phyloP scores from a whole-genome alignment of 2,329 filamentous ascomycete species.

The Scedosporium aurantiacum region DNA sequence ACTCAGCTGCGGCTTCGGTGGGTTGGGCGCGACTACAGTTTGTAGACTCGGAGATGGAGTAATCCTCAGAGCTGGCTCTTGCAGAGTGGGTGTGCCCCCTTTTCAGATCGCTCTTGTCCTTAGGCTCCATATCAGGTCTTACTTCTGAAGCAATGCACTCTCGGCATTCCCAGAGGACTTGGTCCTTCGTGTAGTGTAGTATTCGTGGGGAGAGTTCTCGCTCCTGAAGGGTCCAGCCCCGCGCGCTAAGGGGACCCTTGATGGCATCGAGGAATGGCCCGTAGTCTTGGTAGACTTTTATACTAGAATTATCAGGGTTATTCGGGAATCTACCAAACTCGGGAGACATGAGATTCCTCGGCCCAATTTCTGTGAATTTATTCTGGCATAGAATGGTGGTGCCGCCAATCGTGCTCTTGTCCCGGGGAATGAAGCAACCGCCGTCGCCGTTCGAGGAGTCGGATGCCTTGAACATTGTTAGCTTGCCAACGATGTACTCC shows the following conservation, averaged over 20 bases:
- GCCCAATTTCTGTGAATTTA: no score
- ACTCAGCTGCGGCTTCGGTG: background rate
- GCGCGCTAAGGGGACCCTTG: background rate
- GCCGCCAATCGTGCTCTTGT: background rate
- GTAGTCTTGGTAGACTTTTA: background rate
- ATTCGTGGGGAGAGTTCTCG: background rate
- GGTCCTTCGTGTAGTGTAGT: background rate
- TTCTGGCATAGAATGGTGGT: background rate
- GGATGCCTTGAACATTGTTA: background rate
- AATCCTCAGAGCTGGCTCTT: background rate
- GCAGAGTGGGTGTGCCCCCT: background rate
- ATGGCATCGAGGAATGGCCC: background rate
- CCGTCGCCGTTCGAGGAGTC: background rate
- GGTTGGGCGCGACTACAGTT: background rate
- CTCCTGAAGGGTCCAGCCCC: background rate
- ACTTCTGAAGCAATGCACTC: background rate
- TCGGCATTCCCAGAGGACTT: background rate
- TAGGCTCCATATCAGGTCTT: background rate
- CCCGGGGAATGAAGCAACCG: background rate
- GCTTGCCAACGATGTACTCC: no score
- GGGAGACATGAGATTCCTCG: background rate
- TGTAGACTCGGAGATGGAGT: background rate
- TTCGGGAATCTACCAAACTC: background rate
- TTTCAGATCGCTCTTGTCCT: background rate
- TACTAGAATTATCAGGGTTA: background rate